These are phyloP conservation scores for Mesembryanthemum crystallinum DNA, from an alignment of 148 eudicot genomes.

Conservation along the genomic window DNA sequence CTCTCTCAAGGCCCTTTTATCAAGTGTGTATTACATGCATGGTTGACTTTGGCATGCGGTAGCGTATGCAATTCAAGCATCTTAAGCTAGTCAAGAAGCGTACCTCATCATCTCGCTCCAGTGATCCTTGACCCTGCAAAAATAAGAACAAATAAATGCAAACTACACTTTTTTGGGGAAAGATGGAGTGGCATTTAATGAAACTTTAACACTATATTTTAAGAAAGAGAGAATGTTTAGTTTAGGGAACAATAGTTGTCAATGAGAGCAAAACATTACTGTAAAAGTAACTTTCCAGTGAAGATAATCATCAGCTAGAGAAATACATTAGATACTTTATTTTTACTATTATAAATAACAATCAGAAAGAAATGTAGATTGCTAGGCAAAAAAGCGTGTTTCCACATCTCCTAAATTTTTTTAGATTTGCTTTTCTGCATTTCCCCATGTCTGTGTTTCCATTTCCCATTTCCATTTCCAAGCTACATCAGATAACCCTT, in stretches of 20 bases:
- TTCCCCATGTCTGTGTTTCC: too few relatives aligned
- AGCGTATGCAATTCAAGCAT: neutral
- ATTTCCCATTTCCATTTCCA: neutral
- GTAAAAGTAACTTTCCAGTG: neutral
- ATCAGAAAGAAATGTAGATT: too few relatives aligned
- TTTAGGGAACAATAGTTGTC: neutral
- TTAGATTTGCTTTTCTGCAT: too few relatives aligned
- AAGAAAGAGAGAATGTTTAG: neutral
- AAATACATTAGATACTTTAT: neutral
- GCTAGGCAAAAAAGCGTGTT: too few relatives aligned
- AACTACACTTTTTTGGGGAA: neutral
- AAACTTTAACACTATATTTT: neutral
- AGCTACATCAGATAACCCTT: neutral
- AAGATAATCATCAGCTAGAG: neutral
- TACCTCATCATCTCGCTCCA: constrained; percentile 97
- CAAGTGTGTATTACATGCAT: neutral
- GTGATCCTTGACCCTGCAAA: constrained; percentile 77
- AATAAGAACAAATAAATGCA: constrained; percentile 7
- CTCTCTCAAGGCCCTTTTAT: neutral
- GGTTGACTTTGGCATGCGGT: neutral
- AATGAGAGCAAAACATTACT: neutral
- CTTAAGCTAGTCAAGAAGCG: neutral
- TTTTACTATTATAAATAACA: too few relatives aligned
- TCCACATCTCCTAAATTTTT: too few relatives aligned
- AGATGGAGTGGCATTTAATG: neutral